Evolutionary conservation across 139 green algal species (phyloP).

Genomic region (Micractinium conductrix): DNA sequence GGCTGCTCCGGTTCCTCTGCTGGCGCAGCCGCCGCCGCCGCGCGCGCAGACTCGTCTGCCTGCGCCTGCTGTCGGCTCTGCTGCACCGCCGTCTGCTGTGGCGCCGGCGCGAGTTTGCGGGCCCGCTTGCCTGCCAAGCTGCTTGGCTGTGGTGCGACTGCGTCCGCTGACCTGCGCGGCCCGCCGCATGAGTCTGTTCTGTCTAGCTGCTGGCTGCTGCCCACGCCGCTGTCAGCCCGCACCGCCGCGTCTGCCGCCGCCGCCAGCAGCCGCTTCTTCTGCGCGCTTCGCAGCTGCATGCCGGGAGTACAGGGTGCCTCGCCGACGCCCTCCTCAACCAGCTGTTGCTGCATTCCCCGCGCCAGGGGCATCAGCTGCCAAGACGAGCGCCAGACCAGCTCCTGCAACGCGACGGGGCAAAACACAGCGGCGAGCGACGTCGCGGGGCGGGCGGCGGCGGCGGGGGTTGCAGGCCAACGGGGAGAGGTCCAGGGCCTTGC

Average conservation of each 20-base stretch:
- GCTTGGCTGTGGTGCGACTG: not conserved
- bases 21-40: not conserved
- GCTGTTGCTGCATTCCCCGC: slow-evolving; percentile 5
- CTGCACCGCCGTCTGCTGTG: not conserved
- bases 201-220: slow-evolving; percentile 30
- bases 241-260: slow-evolving; percentile 11
- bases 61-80: slow-evolving; percentile 9
- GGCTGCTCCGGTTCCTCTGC: not conserved
- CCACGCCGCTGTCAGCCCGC: slow-evolving; percentile 10
- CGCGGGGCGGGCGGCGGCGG: too few relatives aligned
- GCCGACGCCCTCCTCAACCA: not conserved
- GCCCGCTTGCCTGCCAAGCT: not conserved
- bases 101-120: not conserved
- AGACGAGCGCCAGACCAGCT: too few relatives aligned
- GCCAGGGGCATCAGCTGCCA: slow-evolving; percentile 19
- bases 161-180: slow-evolving; percentile 4
- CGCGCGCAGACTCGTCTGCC: not conserved
- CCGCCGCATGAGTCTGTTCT: slow-evolving; percentile 15
- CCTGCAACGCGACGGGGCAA: too few relatives aligned
- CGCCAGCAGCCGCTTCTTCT: slow-evolving; percentile 17
- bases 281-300: slow-evolving; percentile 30
- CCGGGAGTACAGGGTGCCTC: not conserved
- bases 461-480: too few relatives aligned
- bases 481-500: too few relatives aligned
- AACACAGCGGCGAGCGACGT: too few relatives aligned